Conservation (phyloP, 2,329 filamentous ascomycete species). For the Paecilomyces dactylethromorphus region DNA sequence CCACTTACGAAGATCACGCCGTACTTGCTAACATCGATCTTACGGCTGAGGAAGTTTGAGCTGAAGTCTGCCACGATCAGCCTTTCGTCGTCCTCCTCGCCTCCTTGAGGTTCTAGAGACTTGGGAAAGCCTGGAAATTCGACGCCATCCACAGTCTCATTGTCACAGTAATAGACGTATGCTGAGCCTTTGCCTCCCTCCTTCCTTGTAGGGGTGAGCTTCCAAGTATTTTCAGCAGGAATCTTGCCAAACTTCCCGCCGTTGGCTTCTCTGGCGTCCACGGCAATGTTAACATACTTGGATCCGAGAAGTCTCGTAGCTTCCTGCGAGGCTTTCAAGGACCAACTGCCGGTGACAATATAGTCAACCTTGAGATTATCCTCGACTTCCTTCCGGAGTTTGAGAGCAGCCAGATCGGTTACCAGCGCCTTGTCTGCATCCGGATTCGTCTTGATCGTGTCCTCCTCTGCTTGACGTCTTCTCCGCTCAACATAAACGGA, state of each 20-base stretch:
- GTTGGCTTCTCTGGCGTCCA: conserved; percentile 58
- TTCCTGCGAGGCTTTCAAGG: conserved; percentile 80
- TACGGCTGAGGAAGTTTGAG: conserved; percentile 83
- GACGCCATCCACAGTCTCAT: conserved; percentile 83
- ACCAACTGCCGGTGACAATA: conserved; percentile 85
- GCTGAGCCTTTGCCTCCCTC: conserved; percentile 48
- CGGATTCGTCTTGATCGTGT: conserved; percentile 39
- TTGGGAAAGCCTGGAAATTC: conserved; percentile 75
- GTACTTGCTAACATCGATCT: conserved; percentile 71
- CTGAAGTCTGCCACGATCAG: conserved; percentile 89
- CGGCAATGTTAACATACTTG: conserved; percentile 69
- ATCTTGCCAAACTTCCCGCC: conserved; percentile 82
- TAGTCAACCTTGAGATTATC: conserved; percentile 78
- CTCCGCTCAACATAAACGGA: conserved; percentile 72
- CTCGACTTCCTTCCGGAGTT: conserved; percentile 59
- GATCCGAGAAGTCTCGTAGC: conserved; percentile 69
- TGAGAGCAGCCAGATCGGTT: conserved; percentile 51
- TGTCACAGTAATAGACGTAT: conserved; percentile 85
- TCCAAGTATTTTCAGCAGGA: conserved; percentile 70
- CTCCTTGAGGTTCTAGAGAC: conserved; percentile 48
- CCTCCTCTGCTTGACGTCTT: conserved; percentile 52
- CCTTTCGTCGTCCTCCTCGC: conserved; percentile 56
- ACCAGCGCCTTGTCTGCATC: conserved; percentile 46
- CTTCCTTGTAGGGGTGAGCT: conserved; percentile 56
- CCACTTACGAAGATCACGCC: conserved; percentile 70